Conservation (phyloP, 148 eudicot species). For the Amaranthus cruentus region DNA sequence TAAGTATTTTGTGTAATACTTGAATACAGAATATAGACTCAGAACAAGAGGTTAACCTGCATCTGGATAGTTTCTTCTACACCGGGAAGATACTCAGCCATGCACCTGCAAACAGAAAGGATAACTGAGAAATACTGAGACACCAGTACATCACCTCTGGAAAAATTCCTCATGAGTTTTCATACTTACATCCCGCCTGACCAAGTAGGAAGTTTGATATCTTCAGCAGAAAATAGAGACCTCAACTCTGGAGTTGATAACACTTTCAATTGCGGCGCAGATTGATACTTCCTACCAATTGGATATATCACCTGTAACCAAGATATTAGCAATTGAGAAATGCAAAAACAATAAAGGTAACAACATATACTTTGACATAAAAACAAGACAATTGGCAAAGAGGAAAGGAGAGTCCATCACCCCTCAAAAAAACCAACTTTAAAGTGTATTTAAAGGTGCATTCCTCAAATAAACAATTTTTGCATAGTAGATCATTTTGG, state of each 20-base stretch:
- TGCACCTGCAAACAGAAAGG: constrained; percentile 51
- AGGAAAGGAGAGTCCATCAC: neutral
- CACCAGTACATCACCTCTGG: neutral
- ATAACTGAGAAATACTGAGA: neutral
- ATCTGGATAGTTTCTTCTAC: constrained; percentile 65
- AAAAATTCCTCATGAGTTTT: neutral
- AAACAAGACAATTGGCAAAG: neutral
- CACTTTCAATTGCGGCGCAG: constrained; percentile 72
- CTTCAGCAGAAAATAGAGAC: constrained; percentile 77
- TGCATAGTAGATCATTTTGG: no score
- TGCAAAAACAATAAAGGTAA: neutral
- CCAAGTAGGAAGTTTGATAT: constrained; percentile 87
- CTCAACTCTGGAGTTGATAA: constrained; percentile 75
- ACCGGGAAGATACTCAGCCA: constrained; percentile 89
- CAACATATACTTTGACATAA: neutral
- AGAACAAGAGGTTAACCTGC: constrained; percentile 46
- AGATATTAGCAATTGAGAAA: neutral
- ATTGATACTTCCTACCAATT: constrained; percentile 62
- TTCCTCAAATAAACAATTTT: no score
- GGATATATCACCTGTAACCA: constrained; percentile 67
- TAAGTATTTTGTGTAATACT: neutral
- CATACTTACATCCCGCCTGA: constrained; percentile 74
- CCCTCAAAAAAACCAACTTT: no score
- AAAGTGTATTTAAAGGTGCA: no score
- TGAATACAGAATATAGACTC: neutral